Evolutionary conservation across 768 basidiomycete genomes (phyloP), one percentile per base, ranked within the genome.

Genomic region (Amanita pallidorosea): DNA sequence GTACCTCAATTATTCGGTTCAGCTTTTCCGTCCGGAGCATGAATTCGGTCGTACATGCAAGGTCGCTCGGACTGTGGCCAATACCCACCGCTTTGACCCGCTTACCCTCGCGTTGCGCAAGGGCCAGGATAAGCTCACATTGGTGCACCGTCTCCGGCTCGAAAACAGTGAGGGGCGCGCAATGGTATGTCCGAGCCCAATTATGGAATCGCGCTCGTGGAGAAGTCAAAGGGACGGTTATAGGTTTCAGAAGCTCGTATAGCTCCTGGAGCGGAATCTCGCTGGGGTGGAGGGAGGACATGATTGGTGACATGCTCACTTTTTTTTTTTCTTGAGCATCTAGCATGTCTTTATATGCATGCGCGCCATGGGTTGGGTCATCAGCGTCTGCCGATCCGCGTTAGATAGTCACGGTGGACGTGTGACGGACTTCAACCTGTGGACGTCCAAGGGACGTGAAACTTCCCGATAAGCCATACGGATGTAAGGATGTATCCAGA

Each of bases 61-160:
- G 73, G 68, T 99, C 95, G 61, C 84, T 88, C 20, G 95, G 95
- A 52, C 86, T 88, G 68, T 97, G 94, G 2, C 94, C 95, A 13
- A 90, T 81, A 11, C 92, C 96, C 11, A 83, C 85, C 1, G 88
- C 86, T 50, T 92, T 80, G 31, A 98, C 72, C 18, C 76, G 71
- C 61, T 77, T 80, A 13, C 75, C 69, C 61, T 92, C 80, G 38
- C 85, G 71, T 15, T 82, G 72, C 0, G 93, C 92, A 22, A 92
- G 80, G 60, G 89, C 88, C 23, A 98, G 72, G 42, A 94, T 73
- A 56, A 80, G 74, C 41, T 75, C 72, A 60, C 90, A 87, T 31
- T 97, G 75, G 53, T 74, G 64, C 38, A 80, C 78, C 20, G 71
- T 76, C 55, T 76, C 73, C 4, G 95, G 96, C 57, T 80, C 79